A percentile compares a stretch with the other conserved stretches of the same genome.
Evolutionary conservation across 352 stramenopile species (phyloP).

Genomic region (Globisporangium recalcitrans): DNA sequence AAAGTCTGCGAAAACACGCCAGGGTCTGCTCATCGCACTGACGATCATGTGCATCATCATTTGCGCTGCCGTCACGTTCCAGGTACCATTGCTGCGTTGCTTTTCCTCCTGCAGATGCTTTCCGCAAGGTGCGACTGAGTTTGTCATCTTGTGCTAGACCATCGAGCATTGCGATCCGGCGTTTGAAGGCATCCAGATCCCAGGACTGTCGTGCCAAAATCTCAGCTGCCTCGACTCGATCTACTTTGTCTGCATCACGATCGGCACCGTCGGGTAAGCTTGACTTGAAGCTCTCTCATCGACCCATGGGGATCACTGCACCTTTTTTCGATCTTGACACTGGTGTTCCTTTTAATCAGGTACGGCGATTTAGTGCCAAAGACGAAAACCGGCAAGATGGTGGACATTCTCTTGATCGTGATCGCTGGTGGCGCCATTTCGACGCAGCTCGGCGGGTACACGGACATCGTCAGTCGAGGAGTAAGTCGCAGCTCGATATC

Average conservation of each 20-base stretch:
- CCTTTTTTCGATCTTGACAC: not conserved
- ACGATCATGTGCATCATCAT: slow-evolving; percentile 62
- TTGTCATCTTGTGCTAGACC: slow-evolving; percentile 23
- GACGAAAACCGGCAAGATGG: slow-evolving; percentile 50
- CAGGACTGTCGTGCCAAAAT: slow-evolving; percentile 45
- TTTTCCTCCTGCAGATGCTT: not conserved
- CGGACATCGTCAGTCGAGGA: slow-evolving; percentile 66
- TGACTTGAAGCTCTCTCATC: too few species aligned
- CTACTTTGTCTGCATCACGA: slow-evolving; percentile 85
- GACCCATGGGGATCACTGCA: not conserved
- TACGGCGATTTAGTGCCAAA: slow-evolving; percentile 75
- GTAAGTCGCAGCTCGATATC: slow-evolving; percentile 17
- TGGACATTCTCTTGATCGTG: slow-evolving; percentile 69
- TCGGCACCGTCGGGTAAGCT: slow-evolving; percentile 71
- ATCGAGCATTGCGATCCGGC: slow-evolving; percentile 56
- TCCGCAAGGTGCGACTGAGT: not conserved
- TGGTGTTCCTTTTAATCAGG: not conserved
- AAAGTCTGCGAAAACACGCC: slow-evolving; percentile 50
- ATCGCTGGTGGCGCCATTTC: slow-evolving; percentile 66
- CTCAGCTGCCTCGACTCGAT: slow-evolving; percentile 71
- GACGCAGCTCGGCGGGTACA: slow-evolving; percentile 61
- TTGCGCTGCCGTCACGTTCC: slow-evolving; percentile 48
- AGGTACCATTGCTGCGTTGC: slow-evolving; percentile 27
- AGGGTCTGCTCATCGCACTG: slow-evolving; percentile 46
- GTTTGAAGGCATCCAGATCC: slow-evolving; percentile 13